Conservation (phyloP, 352 stramenopile genomes). For the Phytopythium mirpurense region DNA sequence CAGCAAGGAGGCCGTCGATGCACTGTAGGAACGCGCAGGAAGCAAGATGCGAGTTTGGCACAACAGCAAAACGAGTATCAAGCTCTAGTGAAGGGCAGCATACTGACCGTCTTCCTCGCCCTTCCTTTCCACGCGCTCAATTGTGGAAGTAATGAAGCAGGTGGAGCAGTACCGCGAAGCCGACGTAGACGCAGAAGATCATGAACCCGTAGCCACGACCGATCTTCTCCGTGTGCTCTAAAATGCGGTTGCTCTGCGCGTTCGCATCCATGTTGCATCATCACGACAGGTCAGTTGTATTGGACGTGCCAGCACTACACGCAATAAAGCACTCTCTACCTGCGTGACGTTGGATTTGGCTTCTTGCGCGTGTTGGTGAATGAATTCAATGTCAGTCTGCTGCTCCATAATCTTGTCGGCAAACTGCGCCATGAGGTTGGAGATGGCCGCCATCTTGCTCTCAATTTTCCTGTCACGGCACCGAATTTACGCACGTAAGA, state of each 20-base stretch:
- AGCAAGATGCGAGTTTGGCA: not conserved
- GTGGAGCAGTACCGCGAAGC: conserved; percentile 65
- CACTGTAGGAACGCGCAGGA: conserved; percentile 25
- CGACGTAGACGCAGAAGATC: conserved; percentile 83
- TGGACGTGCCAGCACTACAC: too few species aligned
- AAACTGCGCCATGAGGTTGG: conserved; percentile 81
- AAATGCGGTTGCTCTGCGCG: conserved; percentile 61
- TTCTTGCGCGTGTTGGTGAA: conserved; percentile 62
- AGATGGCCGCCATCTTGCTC: conserved; percentile 83
- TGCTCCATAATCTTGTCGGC: conserved; percentile 83
- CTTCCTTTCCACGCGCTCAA: conserved; percentile 17
- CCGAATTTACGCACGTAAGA: not conserved
- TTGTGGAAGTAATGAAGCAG: conserved; percentile 80
- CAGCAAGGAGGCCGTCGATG: conserved; percentile 77
- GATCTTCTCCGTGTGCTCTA: conserved; percentile 73
- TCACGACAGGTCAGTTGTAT: too few species aligned
- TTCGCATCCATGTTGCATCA: not conserved
- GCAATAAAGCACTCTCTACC: conserved; percentile 33
- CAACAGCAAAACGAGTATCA: not conserved
- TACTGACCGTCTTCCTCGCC: too few species aligned
- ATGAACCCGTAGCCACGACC: conserved; percentile 77
- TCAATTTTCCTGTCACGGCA: conserved; percentile 63
- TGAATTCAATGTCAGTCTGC: conserved; percentile 71
- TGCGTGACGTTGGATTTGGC: conserved; percentile 71
- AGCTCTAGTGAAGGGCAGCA: too few species aligned